Conservation (phyloP, 163 green algal genomes). For the Botryococcus braunii region DNA sequence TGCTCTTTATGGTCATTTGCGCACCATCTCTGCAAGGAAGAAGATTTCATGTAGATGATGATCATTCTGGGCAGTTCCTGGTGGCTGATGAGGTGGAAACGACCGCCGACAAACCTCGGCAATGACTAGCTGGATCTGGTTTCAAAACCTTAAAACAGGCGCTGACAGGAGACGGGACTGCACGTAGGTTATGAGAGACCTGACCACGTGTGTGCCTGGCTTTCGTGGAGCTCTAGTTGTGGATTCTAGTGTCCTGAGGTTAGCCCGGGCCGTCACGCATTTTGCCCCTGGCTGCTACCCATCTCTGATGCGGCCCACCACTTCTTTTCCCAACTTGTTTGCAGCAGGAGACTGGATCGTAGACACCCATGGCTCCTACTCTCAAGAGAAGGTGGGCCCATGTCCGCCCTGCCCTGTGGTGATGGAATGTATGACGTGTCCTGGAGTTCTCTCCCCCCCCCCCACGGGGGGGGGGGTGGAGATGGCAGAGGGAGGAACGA, state of each 20-base stretch:
- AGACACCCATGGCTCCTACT: slow-evolving; percentile 3
- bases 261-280: neutral
- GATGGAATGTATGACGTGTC: too few relatives aligned
- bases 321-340: slow-evolving; percentile 4
- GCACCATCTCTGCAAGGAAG: too few relatives aligned
- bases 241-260: neutral
- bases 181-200: slow-evolving; percentile 1
- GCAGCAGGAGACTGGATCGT: slow-evolving; percentile 4
- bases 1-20: too few relatives aligned
- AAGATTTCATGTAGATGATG: too few relatives aligned
- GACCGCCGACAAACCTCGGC: too few relatives aligned
- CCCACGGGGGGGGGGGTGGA: too few relatives aligned
- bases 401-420: too few relatives aligned
- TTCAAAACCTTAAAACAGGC: neutral
- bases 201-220: neutral
- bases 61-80: too few relatives aligned
- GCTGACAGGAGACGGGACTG: neutral
- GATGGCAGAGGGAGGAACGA: too few relatives aligned
- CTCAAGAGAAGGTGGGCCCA: too few relatives aligned
- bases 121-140: neutral
- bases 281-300: slow-evolving; percentile 6
- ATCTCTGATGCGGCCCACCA: neutral
- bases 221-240: neutral
- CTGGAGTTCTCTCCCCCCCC: too few relatives aligned
- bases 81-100: too few relatives aligned